Evolutionary conservation across 768 basidiomycete species (phyloP).

Genomic region (Epithele typhae): DNA sequence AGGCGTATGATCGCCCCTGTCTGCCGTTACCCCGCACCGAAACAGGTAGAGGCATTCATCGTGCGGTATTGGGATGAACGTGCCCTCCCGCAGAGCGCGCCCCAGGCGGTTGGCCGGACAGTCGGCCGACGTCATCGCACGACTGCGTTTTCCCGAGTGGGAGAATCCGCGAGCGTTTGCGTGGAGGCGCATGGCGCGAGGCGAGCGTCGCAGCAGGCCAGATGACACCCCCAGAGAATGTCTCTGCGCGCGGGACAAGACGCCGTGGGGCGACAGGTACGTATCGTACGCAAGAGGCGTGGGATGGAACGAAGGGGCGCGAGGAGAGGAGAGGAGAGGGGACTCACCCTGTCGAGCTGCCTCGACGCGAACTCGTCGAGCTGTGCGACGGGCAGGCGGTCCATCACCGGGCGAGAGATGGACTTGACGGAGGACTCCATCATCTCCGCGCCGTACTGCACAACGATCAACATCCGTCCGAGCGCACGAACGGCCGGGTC

Average conservation of each 20-base stretch:
- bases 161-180: neutral
- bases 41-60: too few species aligned
- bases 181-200: neutral
- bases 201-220: constrained; percentile 1
- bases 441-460: constrained; percentile 85
- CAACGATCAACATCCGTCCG: neutral
- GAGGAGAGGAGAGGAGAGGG: too few species aligned
- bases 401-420: constrained; percentile 77
- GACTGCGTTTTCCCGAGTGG: neutral
- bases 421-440: constrained; percentile 80
- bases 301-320: neutral
- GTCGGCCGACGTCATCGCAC: constrained; percentile 8
- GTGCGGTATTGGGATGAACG: too few species aligned
- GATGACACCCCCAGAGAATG: too few species aligned
- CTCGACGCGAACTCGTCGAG: constrained; percentile 87
- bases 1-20: too few species aligned
- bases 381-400: constrained; percentile 69
- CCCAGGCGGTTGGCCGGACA: too few species aligned
- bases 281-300: too few species aligned
- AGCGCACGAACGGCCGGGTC: neutral
- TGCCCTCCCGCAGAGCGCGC: too few species aligned
- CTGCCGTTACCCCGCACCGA: too few species aligned
- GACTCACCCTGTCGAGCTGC: constrained; percentile 78
- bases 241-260: too few species aligned
- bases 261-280: too few species aligned